Evolutionary conservation across 352 stramenopile species (phyloP).

Genomic region (Pythium sp.): DNA sequence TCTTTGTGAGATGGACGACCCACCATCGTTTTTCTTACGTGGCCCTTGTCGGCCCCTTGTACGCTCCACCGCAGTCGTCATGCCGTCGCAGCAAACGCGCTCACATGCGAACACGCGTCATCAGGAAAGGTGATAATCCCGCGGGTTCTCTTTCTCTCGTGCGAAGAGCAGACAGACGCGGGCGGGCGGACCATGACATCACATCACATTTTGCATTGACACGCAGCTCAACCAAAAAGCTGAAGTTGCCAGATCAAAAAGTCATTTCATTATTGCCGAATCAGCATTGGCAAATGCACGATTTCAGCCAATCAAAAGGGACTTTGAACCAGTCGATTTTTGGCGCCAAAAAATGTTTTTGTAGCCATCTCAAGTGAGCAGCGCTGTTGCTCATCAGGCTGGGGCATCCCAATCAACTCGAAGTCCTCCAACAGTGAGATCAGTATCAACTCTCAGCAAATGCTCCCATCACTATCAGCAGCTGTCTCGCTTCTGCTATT

Average conservation of each 20-base stretch:
- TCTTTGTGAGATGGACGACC: neutral
- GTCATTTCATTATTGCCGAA: conserved; percentile 10
- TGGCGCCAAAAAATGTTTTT: neutral
- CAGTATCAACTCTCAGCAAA: neutral
- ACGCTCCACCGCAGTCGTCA: neutral
- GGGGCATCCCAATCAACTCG: neutral
- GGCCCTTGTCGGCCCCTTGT: neutral
- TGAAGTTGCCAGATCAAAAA: conserved; percentile 7
- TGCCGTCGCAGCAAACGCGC: neutral
- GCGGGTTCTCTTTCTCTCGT: neutral
- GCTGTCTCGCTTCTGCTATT: neutral
- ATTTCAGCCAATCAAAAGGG: conserved; percentile 8
- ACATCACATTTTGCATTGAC: conserved; percentile 2
- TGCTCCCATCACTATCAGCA: neutral
- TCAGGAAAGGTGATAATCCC: neutral
- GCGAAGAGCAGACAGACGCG: neutral
- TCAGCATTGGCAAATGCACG: neutral
- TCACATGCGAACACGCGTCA: neutral
- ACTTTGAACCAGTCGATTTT: neutral
- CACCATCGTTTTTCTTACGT: neutral
- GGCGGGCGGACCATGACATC: neutral
- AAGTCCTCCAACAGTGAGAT: neutral
- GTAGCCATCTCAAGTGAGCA: conserved; percentile 6
- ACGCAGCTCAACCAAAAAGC: conserved; percentile 1
- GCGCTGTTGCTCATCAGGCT: neutral